Percentiles rank a stretch among this genome's conserved stretches.
phyloP scores from a whole-genome alignment of 768 basidiomycete species.

The Trametes cinnabarina region DNA sequence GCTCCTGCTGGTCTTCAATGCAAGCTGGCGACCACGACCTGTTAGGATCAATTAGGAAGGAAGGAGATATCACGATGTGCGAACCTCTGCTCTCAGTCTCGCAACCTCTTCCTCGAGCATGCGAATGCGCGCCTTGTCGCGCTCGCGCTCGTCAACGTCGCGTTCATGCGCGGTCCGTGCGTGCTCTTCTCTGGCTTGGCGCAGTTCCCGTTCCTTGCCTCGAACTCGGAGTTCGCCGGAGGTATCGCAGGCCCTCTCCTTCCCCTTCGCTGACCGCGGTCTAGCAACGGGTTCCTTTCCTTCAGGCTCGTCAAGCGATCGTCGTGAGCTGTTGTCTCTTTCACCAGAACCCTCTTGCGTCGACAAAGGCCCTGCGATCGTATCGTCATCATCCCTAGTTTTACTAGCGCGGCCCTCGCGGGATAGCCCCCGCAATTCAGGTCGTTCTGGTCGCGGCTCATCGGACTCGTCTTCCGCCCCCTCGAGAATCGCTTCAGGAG shows the following conservation, averaged over 20 bases:
- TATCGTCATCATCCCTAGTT: background rate
- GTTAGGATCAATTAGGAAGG: background rate
- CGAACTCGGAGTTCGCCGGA: conserved; percentile 48
- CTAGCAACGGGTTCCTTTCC: background rate
- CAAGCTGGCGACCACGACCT: background rate
- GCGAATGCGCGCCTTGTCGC: conserved; percentile 62
- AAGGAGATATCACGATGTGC: background rate
- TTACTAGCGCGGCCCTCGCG: background rate
- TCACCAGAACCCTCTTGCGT: background rate
- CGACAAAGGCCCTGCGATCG: background rate
- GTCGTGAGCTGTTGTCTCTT: background rate
- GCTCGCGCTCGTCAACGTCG: conserved; percentile 45
- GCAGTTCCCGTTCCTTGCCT: conserved; percentile 64
- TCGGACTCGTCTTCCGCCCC: background rate
- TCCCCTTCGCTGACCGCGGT: conserved; percentile 29
- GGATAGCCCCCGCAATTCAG: background rate
- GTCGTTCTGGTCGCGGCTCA: background rate
- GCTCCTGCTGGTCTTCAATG: background rate
- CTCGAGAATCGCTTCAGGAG: conserved; percentile 22
- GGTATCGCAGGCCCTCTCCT: conserved; percentile 35
- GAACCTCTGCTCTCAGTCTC: conserved; percentile 52
- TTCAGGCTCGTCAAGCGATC: conserved; percentile 13
- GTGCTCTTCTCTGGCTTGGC: conserved; percentile 53
- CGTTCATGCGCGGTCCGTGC: conserved; percentile 37
- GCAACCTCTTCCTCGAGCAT: conserved; percentile 66